Conservation (phyloP, 2,329 filamentous ascomycete species). For the Pyrenophora seminiperda region DNA sequence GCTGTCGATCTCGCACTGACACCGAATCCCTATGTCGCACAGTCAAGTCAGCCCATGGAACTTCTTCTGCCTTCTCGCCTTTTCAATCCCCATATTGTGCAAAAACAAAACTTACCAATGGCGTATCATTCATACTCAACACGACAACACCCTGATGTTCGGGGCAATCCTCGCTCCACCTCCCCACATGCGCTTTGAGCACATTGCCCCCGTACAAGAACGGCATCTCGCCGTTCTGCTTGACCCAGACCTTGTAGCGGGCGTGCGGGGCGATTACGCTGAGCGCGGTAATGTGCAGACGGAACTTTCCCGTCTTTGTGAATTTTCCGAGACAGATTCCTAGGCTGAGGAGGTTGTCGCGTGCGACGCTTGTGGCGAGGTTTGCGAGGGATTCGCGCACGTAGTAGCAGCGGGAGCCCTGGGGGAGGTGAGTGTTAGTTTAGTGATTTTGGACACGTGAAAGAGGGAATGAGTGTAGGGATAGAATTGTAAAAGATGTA, state of each 20-base stretch:
- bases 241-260: constrained; percentile 96
- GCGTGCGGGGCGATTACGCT: constrained; percentile 89
- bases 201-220: constrained; percentile 94
- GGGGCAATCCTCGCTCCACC: constrained; percentile 89
- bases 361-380: constrained; percentile 81
- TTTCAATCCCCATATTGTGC: not conserved
- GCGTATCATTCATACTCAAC: constrained; percentile 88
- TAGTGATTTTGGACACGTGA: not conserved
- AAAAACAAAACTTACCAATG: constrained; percentile 57
- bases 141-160: constrained; percentile 93
- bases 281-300: constrained; percentile 90
- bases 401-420: constrained; percentile 87
- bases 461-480: not conserved
- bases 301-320: constrained; percentile 95
- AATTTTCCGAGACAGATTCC: constrained; percentile 93
- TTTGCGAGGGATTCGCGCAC: constrained; percentile 89
- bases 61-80: not conserved
- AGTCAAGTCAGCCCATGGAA: constrained; percentile 1
- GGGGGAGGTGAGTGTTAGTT: constrained; percentile 45
- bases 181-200: constrained; percentile 78
- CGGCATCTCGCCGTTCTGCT: constrained; percentile 95
- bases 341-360: constrained; percentile 82
- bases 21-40: constrained; percentile 82
- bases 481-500: not conserved
- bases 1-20: constrained; percentile 86